Evolutionary conservation across 2,329 filamentous ascomycete species (phyloP), one percentile per base, ranked within the genome.

Genomic region (Xylaria sp.): DNA sequence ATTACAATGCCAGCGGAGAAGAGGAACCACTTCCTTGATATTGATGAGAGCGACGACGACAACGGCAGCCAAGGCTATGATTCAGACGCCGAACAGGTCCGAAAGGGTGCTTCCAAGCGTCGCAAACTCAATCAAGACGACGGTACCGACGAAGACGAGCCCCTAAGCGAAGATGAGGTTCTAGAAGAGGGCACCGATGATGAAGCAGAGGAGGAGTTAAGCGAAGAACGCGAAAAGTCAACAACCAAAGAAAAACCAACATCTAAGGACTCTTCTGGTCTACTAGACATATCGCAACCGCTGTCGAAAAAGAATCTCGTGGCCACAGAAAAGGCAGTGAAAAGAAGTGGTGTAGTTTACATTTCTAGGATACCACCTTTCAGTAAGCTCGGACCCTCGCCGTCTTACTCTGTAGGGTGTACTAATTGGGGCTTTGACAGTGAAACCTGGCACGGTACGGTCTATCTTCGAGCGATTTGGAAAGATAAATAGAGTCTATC

Each of bases 281-380:
- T 88, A 2, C 83, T 85, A 15, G 84, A 83, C 70, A 77, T 86
- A 64, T 83, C 86, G 61, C 86, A 84, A 72, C 83, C 86, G 48
- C 80, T 92, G 67, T 84, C 86, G 49, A 89, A 90, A 77, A 90
- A 92, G 81, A 91, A 92, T 77, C 86, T 92, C 58, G 86, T 91
- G 46, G 84, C 85, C 5, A 87, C 89, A 11, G 87, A 89, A 70
- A 86, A 86, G 42, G 89, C 89, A 26, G 85, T 91, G 68, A 89
- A 88, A 74, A 91, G 90, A 77, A 93, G 92, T 0, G 93, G 93
- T 71, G 92, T 97, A 13, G 85, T 96, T 68, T 97, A 96, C 81
- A 85, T 97, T 70, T 95, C 92, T 4, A 89, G 93, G 67, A 88
- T 96, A 71, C 93, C 93, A 4, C 93, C 93, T 0, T 97, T 94